Base-by-base conservation (phyloP, 305 asterid species). In the Fraxinus nigra region DNA sequence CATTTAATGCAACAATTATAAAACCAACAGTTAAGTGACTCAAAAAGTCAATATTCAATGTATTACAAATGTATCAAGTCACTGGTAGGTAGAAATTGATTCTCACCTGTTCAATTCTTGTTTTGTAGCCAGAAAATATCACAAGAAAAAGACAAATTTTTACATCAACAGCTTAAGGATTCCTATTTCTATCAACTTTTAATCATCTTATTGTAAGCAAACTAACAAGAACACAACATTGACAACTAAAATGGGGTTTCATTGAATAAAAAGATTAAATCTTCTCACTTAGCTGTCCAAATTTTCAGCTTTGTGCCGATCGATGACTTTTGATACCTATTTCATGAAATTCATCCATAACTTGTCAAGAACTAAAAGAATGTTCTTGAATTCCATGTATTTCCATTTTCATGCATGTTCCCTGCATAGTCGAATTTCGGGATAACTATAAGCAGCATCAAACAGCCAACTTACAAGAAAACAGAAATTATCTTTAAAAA, bases 391-490 rank as follows among this genome's bases (percentile, higher is more conserved):
- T 54, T 54, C 65, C 65, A 18, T 54, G 65, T 54, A 54, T 54
- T 54, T 54, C 63, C 63, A 54, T 54, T 54, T 54, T 54, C 63
- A n/a, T 54, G n/a, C 63, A n/a, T 5, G 63, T n/a, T 54, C 65
- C 22, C 3, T 6, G 65, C 65, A 54, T n/a, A 1, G 65, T 54
- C 11, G 11, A 18, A 54, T 54, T n/a, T 54, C 22, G 9, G 65
- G 65, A 54, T 26, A 54, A 40, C 34, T 35, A 75, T 10, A 75
- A 75, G 63, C 24, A 54, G 24, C 26, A n/a, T 54, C 65, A 54
- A 54, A n/a, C 89, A 32, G 82, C 20, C 59, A 48, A 54, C 24
- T 54, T 6, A n/a, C 22, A 54, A 54, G 24, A 54, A 51, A 51
- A 51, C 22, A n/a, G 63, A 51, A 46, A 46, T 51, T n/a, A 54